Base-by-base conservation (phyloP, 345 rosid species). In the Jatropha curcas region DNA sequence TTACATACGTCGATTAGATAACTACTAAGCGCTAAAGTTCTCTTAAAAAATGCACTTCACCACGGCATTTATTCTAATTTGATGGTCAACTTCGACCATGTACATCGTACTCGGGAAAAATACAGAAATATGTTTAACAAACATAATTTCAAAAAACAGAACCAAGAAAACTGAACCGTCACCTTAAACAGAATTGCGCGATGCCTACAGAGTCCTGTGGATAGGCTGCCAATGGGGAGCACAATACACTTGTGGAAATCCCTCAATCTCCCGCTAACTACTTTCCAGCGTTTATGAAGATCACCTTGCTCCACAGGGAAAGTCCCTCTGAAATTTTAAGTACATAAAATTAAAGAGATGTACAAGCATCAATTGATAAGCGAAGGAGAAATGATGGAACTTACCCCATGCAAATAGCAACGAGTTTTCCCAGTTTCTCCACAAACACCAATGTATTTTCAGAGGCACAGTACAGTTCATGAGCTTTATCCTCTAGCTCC, bases 121-220 rank as follows among this genome's bases (percentile, higher is more conserved):
- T 12, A 63, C 33, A 7, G 19, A 53, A 31, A 4, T 2, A 1
- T 24, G 7, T 6, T 13, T 2, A 13, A 59, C n/a, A 0, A 45
- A 53, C 27, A 41, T 4, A n/a, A 12, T 24, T 22, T 24, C 28
- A 41, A 6, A 43, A 28, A 24, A 58, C 28, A 19, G 19, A 37
- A 35, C 5, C 3, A 52, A 9, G 7, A 24, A 17, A n/a, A 3
- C 55, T 60, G 19, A 24, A 64, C 19, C 2, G 31, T 74, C 67
- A 92, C 98, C 97, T 94, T 94, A 84, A 94, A 94, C 45, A 94
- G 76, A 80, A 94, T 87, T 57, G 98, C 98, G 20, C 98, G 97
- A 76, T 94, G 98, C 72, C 98, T 82, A 80, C 98, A 94, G 39
- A 92, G 94, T 46, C 98, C 98, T 79, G 68, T 80, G 12, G 97